Base-by-base conservation (phyloP, 2,329 filamentous ascomycete genomes). In the Leptodontidium sp. region DNA sequence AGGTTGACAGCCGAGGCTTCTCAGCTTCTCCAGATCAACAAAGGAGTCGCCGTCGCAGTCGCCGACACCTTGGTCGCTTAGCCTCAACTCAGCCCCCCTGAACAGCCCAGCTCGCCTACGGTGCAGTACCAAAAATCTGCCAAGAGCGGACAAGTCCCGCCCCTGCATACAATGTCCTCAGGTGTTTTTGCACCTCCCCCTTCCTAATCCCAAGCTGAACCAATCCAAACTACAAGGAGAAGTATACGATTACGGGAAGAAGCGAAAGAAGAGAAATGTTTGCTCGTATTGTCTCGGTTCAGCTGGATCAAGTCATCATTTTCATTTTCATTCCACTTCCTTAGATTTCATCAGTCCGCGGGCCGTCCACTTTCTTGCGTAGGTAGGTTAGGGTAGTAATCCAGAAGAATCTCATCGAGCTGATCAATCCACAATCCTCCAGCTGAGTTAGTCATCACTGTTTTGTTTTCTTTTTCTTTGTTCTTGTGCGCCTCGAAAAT, bases 11-110 rank as follows among this genome's bases (percentile, higher is more conserved):
- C 55, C 55, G 55, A 58, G 55, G 35, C 57, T 21, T 29, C 12
- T 53, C 9, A 24, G 32, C 4, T 15, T 26, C 15, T 45, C 40
- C 4, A 57, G 53, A 57, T 57, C 53, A 38, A 57, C 15, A 55
- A 57, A 57, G 32, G 29, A 17, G 32, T 21, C 32, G 53, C 29
- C 15, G 40, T 21, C 21, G 21, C 21, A 21, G 21, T 21, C 21
- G 21, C 21, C 21, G 21, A 21, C 21, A 21, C 21, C 21, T 21
- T 21, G 21, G 5, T 50, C 9, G 47, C 47, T 50, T 24, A 32
- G 40, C 40, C 32, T 40, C 17, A 58, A 40, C 55, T 58, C 55
- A 40, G 35, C 53, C 55, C 55, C 55, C 52, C 52, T 58, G 55
- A 58, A 58, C 55, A 58, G 15, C 45, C 45, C 14, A 47, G 15